These are phyloP conservation scores for Diutina pseudorugosa DNA, from an alignment of 1,139 yeast species.

Conservation along the genomic window DNA sequence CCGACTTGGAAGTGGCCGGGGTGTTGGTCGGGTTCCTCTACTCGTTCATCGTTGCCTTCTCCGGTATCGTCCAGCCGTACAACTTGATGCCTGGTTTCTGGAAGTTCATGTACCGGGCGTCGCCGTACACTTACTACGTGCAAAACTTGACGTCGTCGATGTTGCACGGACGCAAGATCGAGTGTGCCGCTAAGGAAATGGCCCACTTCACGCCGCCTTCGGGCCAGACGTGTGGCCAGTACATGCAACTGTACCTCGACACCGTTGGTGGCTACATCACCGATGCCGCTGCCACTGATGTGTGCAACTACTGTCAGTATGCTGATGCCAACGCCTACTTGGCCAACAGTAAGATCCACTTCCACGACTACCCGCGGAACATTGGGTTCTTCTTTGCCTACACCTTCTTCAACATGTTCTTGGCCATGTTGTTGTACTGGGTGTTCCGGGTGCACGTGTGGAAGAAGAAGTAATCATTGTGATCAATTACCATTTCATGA, in stretches of 20 bases:
- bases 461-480: neutral
- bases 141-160: conserved; percentile 42
- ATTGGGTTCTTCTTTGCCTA: conserved; percentile 49
- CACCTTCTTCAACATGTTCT: conserved; percentile 35
- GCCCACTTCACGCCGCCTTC: conserved; percentile 8
- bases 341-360: conserved; percentile 28
- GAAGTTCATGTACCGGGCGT: conserved; percentile 50
- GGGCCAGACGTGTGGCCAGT: conserved; percentile 44
- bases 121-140: conserved; percentile 60
- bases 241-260: conserved; percentile 18
- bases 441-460: neutral
- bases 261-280: conserved; percentile 37
- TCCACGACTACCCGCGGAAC: conserved; percentile 49
- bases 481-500: too few relatives aligned
- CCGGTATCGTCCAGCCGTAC: conserved; percentile 54
- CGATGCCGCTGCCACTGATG: conserved; percentile 37
- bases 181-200: conserved; percentile 7
- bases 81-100: conserved; percentile 48
- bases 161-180: conserved; percentile 34
- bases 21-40: conserved; percentile 41
- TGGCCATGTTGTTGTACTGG: conserved; percentile 4
- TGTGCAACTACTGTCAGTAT: conserved; percentile 51
- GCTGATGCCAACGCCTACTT: conserved; percentile 43
- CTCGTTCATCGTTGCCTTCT: conserved; percentile 43
- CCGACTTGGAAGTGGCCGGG: conserved; percentile 52